Evolutionary conservation across 108 stramenopile species (phyloP).

Genomic region (Skeletonema marinoi): DNA sequence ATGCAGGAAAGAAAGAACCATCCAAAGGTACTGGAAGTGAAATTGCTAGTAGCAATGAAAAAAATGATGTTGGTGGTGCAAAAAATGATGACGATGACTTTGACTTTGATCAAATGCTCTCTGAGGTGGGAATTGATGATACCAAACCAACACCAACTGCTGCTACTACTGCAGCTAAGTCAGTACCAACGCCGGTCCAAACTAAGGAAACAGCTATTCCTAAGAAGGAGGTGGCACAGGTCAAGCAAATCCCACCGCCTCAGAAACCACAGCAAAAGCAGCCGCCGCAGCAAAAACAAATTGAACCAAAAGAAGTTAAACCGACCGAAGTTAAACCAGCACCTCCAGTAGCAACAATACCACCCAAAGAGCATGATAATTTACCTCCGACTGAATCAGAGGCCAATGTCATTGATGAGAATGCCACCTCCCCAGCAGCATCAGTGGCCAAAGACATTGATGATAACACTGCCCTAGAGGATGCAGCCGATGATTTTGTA

Average conservation of each 20-base stretch:
- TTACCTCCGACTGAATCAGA: slow-evolving; percentile 5
- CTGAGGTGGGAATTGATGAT: slow-evolving; percentile 16
- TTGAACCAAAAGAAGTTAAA: neutral
- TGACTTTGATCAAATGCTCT: slow-evolving; percentile 47
- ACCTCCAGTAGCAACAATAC: neutral
- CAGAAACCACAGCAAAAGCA: neutral
- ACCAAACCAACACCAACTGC: neutral
- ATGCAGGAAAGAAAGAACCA: slow-evolving; percentile 30
- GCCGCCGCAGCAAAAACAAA: neutral
- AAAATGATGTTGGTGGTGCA: slow-evolving; percentile 1
- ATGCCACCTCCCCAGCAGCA: neutral
- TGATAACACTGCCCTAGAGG: slow-evolving; percentile 30
- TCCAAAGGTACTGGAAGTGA: slow-evolving; percentile 3
- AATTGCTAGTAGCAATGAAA: neutral
- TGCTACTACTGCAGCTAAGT: neutral
- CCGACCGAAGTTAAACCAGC: neutral
- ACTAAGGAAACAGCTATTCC: neutral
- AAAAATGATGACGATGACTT: slow-evolving; percentile 26
- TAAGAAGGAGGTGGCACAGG: neutral
- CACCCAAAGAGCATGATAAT: neutral
- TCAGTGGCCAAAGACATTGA: slow-evolving; percentile 39
- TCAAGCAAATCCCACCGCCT: neutral
- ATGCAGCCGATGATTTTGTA: slow-evolving; percentile 5
- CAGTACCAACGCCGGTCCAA: neutral
- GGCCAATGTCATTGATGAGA: slow-evolving; percentile 26